Conservation (phyloP, 352 stramenopile genomes). For the Phytophthora pisi region DNA sequence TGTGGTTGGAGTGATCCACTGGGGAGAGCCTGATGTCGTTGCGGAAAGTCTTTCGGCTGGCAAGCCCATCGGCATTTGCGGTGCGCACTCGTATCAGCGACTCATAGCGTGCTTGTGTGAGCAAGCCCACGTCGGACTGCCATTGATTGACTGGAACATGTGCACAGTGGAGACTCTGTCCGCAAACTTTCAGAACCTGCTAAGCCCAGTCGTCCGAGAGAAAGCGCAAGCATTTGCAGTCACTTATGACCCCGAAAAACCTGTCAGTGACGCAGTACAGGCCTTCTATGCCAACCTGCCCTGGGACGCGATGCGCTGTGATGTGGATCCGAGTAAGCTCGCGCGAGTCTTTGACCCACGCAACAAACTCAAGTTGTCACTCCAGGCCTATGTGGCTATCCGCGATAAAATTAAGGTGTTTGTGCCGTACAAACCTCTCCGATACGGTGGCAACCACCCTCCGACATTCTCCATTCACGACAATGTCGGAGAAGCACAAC, state of each 20-base stretch:
- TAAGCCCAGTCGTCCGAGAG: slow-evolving; percentile 38
- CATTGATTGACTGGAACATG: slow-evolving; percentile 59
- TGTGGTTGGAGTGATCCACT: slow-evolving; percentile 78
- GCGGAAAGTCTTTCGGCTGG: slow-evolving; percentile 77
- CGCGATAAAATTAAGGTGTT: slow-evolving; percentile 37
- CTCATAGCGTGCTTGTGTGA: slow-evolving; percentile 82
- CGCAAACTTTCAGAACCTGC: slow-evolving; percentile 58
- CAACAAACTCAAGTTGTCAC: slow-evolving; percentile 40
- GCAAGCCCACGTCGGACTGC: slow-evolving; percentile 67
- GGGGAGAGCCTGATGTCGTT: slow-evolving; percentile 69
- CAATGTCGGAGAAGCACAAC: slow-evolving; percentile 14
- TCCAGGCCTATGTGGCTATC: slow-evolving; percentile 37
- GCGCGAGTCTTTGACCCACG: slow-evolving; percentile 42
- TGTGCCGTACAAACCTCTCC: slow-evolving; percentile 41
- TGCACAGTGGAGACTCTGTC: slow-evolving; percentile 63
- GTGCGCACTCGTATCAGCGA: slow-evolving; percentile 87
- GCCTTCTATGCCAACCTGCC: slow-evolving; percentile 80
- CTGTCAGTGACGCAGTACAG: slow-evolving; percentile 58
- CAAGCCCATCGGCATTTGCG: slow-evolving; percentile 85
- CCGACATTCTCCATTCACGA: slow-evolving; percentile 30
- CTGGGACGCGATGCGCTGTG: slow-evolving; percentile 82
- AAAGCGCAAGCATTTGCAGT: slow-evolving; percentile 45
- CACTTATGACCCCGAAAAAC: slow-evolving; percentile 62
- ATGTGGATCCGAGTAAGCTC: slow-evolving; percentile 39
- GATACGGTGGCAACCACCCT: slow-evolving; percentile 27